Evolutionary conservation across 768 basidiomycete species (phyloP).

Genomic region (Cystofilobasidium bisporidii): DNA sequence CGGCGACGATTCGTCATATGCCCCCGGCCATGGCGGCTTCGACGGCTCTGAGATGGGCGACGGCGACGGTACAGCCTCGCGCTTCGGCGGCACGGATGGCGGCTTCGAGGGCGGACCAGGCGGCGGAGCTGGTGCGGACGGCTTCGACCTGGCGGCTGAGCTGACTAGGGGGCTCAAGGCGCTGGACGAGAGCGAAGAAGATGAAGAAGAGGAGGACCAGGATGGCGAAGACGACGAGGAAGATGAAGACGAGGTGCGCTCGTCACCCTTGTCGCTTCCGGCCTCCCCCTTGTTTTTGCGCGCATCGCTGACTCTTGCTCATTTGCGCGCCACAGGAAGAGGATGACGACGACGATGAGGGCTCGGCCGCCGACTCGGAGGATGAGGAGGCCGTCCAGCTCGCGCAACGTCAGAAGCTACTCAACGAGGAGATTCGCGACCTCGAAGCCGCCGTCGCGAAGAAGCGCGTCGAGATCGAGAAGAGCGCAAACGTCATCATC

Average conservation of each 20-base stretch:
- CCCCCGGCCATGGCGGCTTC: not conserved
- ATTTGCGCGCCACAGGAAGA: slow-evolving; percentile 38
- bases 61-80: not conserved
- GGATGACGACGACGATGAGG: slow-evolving; percentile 62
- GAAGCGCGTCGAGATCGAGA: slow-evolving; percentile 72
- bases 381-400: slow-evolving; percentile 29
- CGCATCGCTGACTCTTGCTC: not conserved
- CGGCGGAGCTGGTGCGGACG: slow-evolving; percentile 32
- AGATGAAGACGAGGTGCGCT: slow-evolving; percentile 82
- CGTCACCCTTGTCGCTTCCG: too few species aligned
- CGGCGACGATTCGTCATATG: not conserved
- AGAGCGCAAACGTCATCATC: slow-evolving; percentile 76
- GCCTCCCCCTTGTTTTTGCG: too few species aligned
- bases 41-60: slow-evolving; percentile 25
- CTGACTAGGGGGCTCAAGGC: slow-evolving; percentile 20
- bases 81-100: not conserved
- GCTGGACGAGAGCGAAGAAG: slow-evolving; percentile 40
- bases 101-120: slow-evolving; percentile 49
- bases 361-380: slow-evolving; percentile 59
- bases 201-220: slow-evolving; percentile 52
- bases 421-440: slow-evolving; percentile 83
- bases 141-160: slow-evolving; percentile 25
- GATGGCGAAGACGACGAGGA: slow-evolving; percentile 54
- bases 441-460: slow-evolving; percentile 76
- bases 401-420: slow-evolving; percentile 51